Base-by-base conservation (phyloP, 129 eudicot species). In the Centella asiatica region DNA sequence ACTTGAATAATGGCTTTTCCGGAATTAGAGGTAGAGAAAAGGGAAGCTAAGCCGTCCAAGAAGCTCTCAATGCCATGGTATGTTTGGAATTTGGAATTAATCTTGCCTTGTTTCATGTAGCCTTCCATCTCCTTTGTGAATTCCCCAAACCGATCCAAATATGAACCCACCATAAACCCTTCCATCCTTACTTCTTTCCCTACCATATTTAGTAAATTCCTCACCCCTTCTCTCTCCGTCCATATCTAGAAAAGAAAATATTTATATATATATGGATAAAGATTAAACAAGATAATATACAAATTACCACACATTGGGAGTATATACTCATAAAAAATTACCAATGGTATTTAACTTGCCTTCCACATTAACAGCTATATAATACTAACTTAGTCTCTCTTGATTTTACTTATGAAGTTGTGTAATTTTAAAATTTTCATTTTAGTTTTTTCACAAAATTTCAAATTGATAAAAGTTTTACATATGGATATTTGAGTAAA, bases 141-240 rank as follows among this genome's bases (percentile, higher is more conserved):
- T 5, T 74, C 83, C 55, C 57, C 70, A 47, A 59, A 58, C 22
- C 74, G 74, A 61, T 66, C 27, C 56, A 58, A 4, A 56, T 69
- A 78, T n/a, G 80, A 65, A 44, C 67, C 73, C 6, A 70, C 57
- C 6, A 66, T 22, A 67, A 78, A 78, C 39, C 80, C 83, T 69
- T 78, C 66, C 83, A 78, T 78, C 36, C 36, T 67, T 20, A 78
- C 80, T 50, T 74, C 80, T 67, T 74, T 78, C 5, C 83, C 83
- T 0, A 78, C 65, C 66, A 78, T 27, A 60, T 78, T 69, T 29
- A 78, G 24, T 9, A 78, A 57, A 64, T 74, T 78, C 34, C 71
- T 65, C 40, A 78, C 76, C 50, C 83, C 83, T 65, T 78, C 77
- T 44, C 83, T 74, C 48, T 74, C 68, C 1, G 71, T 22, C 44